These are phyloP conservation scores for Amphirosellinia nigrospora DNA, from an alignment of 495 filamentous ascomycete genomes.

Conservation along the genomic window DNA sequence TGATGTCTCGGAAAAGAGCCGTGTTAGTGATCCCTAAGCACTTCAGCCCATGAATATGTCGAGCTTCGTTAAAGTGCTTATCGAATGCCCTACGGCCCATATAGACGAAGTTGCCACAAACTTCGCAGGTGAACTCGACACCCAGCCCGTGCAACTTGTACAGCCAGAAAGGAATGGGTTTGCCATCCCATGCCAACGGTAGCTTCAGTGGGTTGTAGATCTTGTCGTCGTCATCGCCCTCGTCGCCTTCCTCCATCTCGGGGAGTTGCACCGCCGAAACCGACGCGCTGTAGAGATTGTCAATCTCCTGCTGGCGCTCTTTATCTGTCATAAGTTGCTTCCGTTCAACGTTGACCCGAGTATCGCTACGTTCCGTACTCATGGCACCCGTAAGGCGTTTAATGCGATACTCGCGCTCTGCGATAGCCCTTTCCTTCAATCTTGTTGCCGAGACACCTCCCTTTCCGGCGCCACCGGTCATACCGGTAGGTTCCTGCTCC, in stretches of 20 bases:
- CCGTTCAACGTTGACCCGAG: constrained; percentile 89
- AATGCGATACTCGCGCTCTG: constrained; percentile 84
- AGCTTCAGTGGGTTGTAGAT: constrained; percentile 97
- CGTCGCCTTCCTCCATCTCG: constrained; percentile 61
- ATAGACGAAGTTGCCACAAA: constrained; percentile 97
- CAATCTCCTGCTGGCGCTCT: constrained; percentile 88
- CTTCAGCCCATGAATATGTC: constrained; percentile 90
- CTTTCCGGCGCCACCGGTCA: constrained; percentile 39
- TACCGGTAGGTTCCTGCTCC: constrained; percentile 33
- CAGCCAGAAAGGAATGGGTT: constrained; percentile 98
- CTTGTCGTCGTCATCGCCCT: constrained; percentile 75
- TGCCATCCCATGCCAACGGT: constrained; percentile 95
- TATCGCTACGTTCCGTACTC: constrained; percentile 80
- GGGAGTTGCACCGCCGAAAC: constrained; percentile 54
- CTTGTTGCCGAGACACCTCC: constrained; percentile 52
- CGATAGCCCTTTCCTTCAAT: constrained; percentile 88
- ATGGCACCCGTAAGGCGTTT: constrained; percentile 77
- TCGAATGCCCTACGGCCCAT: constrained; percentile 95
- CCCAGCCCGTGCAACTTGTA: constrained; percentile 96
- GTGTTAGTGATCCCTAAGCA: constrained; percentile 94
- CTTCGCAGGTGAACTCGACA: constrained; percentile 93
- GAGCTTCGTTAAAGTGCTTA: constrained; percentile 95
- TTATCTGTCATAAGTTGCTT: constrained; percentile 95
- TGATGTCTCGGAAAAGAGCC: constrained; percentile 92
- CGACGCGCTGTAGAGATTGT: constrained; percentile 71